Percentiles rank a stretch among this genome's conserved stretches.
phyloP scores from a whole-genome alignment of 2,329 filamentous ascomycete species.

The Chaetomium globosum region DNA sequence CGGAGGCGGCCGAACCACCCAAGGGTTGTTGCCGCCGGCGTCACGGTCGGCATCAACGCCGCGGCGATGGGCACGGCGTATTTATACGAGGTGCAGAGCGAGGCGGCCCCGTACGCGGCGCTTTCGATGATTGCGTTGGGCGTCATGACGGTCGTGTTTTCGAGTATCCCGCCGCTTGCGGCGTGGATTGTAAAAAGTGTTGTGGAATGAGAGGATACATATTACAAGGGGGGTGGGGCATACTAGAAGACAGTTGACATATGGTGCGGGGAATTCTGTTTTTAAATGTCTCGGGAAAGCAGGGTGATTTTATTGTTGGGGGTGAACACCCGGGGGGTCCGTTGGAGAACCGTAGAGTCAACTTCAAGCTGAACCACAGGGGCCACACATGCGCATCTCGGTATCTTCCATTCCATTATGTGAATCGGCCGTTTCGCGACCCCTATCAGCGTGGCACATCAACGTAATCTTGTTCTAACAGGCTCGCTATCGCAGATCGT shows the following conservation, averaged over 20 bases:
- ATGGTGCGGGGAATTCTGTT: not conserved
- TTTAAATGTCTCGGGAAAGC: not conserved
- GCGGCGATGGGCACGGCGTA: constrained; percentile 63
- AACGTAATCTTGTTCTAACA: not conserved
- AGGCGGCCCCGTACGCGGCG: constrained; percentile 58
- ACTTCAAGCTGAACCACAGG: not conserved
- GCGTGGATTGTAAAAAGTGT: constrained; percentile 44
- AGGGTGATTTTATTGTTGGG: not conserved
- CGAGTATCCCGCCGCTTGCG: constrained; percentile 52
- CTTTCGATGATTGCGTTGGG: constrained; percentile 62
- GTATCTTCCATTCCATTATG: not conserved
- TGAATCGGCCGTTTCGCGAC: not conserved
- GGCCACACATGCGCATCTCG: not conserved
- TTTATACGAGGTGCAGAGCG: constrained; percentile 56
- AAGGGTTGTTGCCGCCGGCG: constrained; percentile 52
- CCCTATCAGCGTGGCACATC: not conserved
- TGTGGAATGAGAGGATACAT: constrained; percentile 29
- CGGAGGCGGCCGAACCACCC: constrained; percentile 39
- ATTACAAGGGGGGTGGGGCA: not conserved
- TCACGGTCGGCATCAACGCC: constrained; percentile 60
- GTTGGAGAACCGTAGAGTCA: not conserved
- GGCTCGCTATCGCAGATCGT: not conserved
- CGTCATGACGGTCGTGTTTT: constrained; percentile 58
- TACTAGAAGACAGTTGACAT: not conserved
- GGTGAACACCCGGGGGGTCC: not conserved